Evolutionary conservation across 192 early-diverging fungal genomes (phyloP).

Genomic region (Polychytrium aggregatum): DNA sequence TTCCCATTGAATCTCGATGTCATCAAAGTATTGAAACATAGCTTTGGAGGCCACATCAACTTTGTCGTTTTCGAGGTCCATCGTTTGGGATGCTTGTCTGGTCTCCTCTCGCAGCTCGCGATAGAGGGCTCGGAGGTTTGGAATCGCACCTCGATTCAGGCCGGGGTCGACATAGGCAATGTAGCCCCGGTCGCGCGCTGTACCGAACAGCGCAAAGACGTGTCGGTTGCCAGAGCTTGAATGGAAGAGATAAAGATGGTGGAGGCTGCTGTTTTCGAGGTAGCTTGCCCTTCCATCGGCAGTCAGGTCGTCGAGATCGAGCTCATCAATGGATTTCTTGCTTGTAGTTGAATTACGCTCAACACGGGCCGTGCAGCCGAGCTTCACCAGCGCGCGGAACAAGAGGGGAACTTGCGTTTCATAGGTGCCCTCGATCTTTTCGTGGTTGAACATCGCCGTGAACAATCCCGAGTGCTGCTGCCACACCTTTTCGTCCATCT

Average conservation of each 20-base stretch:
- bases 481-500: conserved; percentile 72
- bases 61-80: too few species aligned
- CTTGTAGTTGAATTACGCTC: conserved; percentile 8
- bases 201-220: conserved; percentile 61
- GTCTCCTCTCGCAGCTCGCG: too few species aligned
- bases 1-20: too few species aligned
- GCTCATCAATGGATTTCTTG: conserved; percentile 20
- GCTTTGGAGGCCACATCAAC: too few species aligned
- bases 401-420: conserved; percentile 78
- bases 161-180: conserved; percentile 69
- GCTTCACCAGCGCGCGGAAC: conserved; percentile 66
- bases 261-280: conserved; percentile 22
- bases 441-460: conserved; percentile 71
- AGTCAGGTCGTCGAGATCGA: conserved; percentile 26
- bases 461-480: conserved; percentile 61
- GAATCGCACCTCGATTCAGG: conserved; percentile 49
- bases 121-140: conserved; percentile 61
- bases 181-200: conserved; percentile 35
- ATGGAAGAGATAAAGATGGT: conserved; percentile 75
- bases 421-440: conserved; percentile 85
- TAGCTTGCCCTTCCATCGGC: conserved; percentile 5
- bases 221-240: conserved; percentile 37
- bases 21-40: too few species aligned
- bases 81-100: too few species aligned
- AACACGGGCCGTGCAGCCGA: conserved; percentile 53